Evolutionary conservation across 345 rosid genomes (phyloP).

Genomic region (Carallia pectinifolia): DNA sequence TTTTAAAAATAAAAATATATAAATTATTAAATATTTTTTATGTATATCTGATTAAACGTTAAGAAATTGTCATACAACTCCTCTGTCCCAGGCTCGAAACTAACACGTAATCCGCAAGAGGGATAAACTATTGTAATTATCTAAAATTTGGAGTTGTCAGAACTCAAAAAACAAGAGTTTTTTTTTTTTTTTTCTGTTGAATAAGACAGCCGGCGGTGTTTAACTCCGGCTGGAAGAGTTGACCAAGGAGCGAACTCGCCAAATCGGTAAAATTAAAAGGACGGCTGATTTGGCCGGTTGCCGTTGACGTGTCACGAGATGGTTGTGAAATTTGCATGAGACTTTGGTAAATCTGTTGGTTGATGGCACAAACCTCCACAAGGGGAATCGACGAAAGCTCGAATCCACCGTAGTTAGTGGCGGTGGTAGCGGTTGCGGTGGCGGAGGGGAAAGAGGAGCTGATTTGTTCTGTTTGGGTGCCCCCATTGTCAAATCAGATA

Average conservation of each 20-base stretch:
- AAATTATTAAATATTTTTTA: too few relatives aligned
- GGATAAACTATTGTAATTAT: constrained; percentile 7
- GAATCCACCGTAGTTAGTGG: too few relatives aligned
- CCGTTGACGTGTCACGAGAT: constrained; percentile 25
- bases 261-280: background rate
- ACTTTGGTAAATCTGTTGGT: background rate
- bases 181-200: background rate
- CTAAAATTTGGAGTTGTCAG: constrained; percentile 3
- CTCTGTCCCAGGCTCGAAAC: background rate
- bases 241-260: background rate
- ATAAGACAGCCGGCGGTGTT: constrained; percentile 1
- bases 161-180: background rate
- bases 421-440: too few relatives aligned
- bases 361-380: too few relatives aligned
- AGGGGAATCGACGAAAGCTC: background rate
- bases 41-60: too few relatives aligned
- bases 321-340: constrained; percentile 26
- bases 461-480: background rate
- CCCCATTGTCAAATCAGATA: background rate
- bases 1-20: too few relatives aligned
- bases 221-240: background rate
- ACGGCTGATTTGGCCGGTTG: background rate
- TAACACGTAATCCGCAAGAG: background rate
- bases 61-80: background rate
- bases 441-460: background rate